Conservation (phyloP, 2,329 filamentous ascomycete genomes). For the Macroventuria anomochaeta region DNA sequence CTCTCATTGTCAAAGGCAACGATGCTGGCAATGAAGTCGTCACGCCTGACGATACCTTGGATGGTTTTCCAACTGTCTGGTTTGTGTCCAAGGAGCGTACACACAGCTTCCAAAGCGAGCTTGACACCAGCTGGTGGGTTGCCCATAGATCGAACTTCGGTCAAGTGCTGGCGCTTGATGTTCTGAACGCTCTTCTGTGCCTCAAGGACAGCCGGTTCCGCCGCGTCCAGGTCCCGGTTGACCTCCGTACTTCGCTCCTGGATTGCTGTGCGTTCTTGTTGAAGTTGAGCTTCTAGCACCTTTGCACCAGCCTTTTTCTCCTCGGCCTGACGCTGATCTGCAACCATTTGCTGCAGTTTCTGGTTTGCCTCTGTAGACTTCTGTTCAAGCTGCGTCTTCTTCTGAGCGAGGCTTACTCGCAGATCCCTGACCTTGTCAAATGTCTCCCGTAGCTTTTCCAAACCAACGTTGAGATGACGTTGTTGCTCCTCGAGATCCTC, state of each 20-base stretch:
- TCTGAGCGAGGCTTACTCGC: conserved; percentile 86
- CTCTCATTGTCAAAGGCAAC: conserved; percentile 95
- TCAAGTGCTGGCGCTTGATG: conserved; percentile 96
- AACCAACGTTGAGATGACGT: conserved; percentile 94
- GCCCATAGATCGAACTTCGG: conserved; percentile 96
- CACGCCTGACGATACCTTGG: conserved; percentile 83
- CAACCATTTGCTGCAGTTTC: conserved; percentile 96
- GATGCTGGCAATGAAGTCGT: conserved; percentile 98
- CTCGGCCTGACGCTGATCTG: conserved; percentile 92
- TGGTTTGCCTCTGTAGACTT: conserved; percentile 97
- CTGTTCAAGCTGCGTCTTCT: conserved; percentile 89
- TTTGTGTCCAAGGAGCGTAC: conserved; percentile 89
- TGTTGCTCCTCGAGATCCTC: conserved; percentile 99
- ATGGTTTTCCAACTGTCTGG: conserved; percentile 91
- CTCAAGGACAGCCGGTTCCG: conserved; percentile 90
- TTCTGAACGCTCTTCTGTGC: conserved; percentile 96
- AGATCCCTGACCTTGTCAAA: conserved; percentile 96
- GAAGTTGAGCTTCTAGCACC: conserved; percentile 85
- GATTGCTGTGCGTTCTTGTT: conserved; percentile 89
- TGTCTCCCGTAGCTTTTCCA: conserved; percentile 96
- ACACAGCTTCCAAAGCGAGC: conserved; percentile 93
- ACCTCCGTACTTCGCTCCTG: conserved; percentile 83
- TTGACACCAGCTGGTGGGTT: conserved; percentile 90
- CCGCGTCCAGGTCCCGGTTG: conserved; percentile 82
- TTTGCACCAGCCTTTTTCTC: conserved; percentile 86